Percentiles rank a stretch among this genome's conserved stretches.
These are phyloP conservation scores for Colletotrichum sp. DNA, from an alignment of 2,329 filamentous ascomycete genomes.

Conservation along the genomic window DNA sequence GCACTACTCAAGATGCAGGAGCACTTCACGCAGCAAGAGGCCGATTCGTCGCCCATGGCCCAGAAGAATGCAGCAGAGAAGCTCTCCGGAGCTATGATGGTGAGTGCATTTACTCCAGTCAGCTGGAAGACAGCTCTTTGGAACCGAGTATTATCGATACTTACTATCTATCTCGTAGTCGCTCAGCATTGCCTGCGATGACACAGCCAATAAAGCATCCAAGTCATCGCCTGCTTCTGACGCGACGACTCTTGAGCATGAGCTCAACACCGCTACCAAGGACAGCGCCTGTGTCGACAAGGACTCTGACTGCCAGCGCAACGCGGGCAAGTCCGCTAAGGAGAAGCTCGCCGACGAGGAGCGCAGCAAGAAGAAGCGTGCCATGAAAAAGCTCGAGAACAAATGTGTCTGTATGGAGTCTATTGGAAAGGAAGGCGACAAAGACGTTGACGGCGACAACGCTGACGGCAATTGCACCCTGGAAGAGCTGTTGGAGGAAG, in stretches of 20 bases:
- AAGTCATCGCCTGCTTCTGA: neutral
- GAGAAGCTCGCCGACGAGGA: too few species aligned
- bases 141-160: rapidly evolving
- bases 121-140: neutral
- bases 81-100: neutral
- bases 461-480: neutral
- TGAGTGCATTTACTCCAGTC: neutral
- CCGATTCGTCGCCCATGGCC: neutral
- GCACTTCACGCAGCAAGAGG: neutral
- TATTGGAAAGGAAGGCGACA: neutral
- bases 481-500: neutral
- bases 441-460: neutral
- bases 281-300: neutral
- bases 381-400: neutral
- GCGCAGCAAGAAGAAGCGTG: neutral
- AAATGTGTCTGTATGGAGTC: neutral
- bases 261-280: neutral
- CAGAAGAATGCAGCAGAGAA: neutral
- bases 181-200: neutral
- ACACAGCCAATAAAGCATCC: too few species aligned
- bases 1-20: neutral
- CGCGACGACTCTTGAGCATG: neutral
- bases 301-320: too few species aligned
- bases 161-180: neutral
- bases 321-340: too few species aligned